Evolutionary conservation across 495 filamentous ascomycete genomes (phyloP).

Genomic region (Penicillium coffeae): DNA sequence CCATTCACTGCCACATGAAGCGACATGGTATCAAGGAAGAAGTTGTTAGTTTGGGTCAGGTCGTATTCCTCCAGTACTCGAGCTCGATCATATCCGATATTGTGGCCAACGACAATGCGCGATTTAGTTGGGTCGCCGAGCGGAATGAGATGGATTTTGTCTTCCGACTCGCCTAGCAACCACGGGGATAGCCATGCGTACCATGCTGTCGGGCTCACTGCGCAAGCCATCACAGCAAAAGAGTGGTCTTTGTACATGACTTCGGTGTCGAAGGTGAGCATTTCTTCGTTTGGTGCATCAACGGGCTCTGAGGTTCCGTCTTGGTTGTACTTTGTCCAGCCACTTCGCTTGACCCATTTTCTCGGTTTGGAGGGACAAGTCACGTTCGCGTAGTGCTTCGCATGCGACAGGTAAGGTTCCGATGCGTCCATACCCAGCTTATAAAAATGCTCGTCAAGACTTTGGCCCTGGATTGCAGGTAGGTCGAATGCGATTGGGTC

Average conservation of each 20-base stretch:
- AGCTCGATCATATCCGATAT: conserved; percentile 92
- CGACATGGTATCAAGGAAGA: conserved; percentile 97
- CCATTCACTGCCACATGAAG: conserved; percentile 97
- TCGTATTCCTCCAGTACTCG: conserved; percentile 87
- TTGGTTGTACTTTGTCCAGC: conserved; percentile 87
- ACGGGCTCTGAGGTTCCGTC: conserved; percentile 70
- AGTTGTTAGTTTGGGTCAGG: conserved; percentile 73
- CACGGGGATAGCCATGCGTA: conserved; percentile 98
- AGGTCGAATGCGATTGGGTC: conserved; percentile 82
- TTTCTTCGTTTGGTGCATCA: conserved; percentile 69
- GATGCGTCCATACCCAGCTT: conserved; percentile 83
- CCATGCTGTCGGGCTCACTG: conserved; percentile 81
- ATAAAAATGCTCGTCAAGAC: conserved; percentile 93
- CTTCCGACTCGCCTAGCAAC: conserved; percentile 79
- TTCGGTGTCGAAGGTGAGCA: conserved; percentile 93
- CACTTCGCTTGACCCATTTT: conserved; percentile 74
- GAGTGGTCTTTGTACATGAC: conserved; percentile 91
- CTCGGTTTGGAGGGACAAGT: conserved; percentile 70
- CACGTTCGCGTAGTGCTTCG: conserved; percentile 65
- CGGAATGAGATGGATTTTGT: conserved; percentile 75
- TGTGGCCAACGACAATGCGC: conserved; percentile 86
- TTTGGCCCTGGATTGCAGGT: conserved; percentile 70
- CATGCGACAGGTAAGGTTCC: conserved; percentile 76
- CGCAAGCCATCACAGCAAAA: conserved; percentile 95
- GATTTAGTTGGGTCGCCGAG: conserved; percentile 67